Base-by-base conservation (phyloP, 2,329 filamentous ascomycete genomes). In the Ophiostoma montium region DNA sequence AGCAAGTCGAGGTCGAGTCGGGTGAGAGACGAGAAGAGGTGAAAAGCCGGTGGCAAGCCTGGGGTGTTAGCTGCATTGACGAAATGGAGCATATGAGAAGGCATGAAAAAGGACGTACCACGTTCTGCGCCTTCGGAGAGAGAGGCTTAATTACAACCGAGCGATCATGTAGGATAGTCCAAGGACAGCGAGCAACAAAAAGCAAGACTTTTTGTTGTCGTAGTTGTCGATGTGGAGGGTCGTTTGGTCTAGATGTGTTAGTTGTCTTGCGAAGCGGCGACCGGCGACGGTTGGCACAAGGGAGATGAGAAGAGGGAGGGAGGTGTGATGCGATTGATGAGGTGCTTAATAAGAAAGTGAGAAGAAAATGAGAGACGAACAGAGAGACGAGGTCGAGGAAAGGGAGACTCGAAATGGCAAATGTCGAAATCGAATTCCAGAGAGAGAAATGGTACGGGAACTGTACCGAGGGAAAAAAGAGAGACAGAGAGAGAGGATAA, bases 11-110 rank as follows among this genome's bases (percentile, higher is more conserved):
- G n/a, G 35, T 16, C n/a, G 39, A 31, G 16, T 67, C 62, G 59
- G 61, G 61, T 58, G 60, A 63, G 61, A 64, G 68, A 64, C 67
- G 67, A 56, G 60, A 58, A 44, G 42, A 57, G 38, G 57, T 58
- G 60, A 56, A 60, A 56, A 60, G 61, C 56, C 57, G 62, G 60
- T 63, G 67, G 66, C 63, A 68, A 67, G 62, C 64, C 42, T 44
- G 42, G 16, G 16, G 67, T 70, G 62, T 60, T 59, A 61, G 60
- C 41, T 43, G 38, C 48, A 12, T 2, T 42, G n/a, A n/a, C n/a
- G n/a, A n/a, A n/a, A n/a, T 11, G 3, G 31, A 5, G 31, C 9
- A 15, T 12, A 15, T 12, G 31, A 7, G 13, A 10, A 10, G 5
- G 31, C 10, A 3, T 33, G 31, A 7, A 33, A 5, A 12, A 39